phyloP scores from a whole-genome alignment of 495 filamentous ascomycete species.

The Sordaria brevicollis region DNA sequence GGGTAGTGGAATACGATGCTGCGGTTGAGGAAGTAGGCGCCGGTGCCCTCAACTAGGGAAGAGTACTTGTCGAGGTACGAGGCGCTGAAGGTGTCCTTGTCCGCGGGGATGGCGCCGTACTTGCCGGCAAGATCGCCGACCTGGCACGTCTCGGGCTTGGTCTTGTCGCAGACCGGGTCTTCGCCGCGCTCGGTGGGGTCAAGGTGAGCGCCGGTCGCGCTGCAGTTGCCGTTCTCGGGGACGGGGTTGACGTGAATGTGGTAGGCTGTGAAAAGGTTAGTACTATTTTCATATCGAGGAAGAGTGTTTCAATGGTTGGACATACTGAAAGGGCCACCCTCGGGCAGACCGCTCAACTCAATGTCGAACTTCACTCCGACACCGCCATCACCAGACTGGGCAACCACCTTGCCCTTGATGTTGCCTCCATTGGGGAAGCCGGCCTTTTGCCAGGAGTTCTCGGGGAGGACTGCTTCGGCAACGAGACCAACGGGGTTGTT shows the following conservation, averaged over 20 bases:
- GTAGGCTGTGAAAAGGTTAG: slow-evolving; percentile 45
- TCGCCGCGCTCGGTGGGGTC: slow-evolving; percentile 50
- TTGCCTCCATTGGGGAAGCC: slow-evolving; percentile 41
- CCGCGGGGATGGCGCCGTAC: slow-evolving; percentile 50
- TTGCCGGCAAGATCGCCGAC: slow-evolving; percentile 81
- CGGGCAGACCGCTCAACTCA: slow-evolving; percentile 55
- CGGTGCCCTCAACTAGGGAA: slow-evolving; percentile 44
- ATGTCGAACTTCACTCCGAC: slow-evolving; percentile 54
- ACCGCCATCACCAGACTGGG: slow-evolving; percentile 43
- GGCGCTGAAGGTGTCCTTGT: slow-evolving; percentile 27
- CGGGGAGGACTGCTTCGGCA: slow-evolving; percentile 51
- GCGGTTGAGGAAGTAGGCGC: slow-evolving; percentile 68
- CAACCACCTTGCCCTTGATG: slow-evolving; percentile 51
- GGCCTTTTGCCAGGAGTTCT: slow-evolving; percentile 34
- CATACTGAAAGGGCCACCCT: slow-evolving; percentile 63
- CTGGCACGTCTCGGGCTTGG: slow-evolving; percentile 59
- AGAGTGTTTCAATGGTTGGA: slow-evolving; percentile 8
- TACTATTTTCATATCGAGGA: neutral
- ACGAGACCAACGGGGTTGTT: slow-evolving; percentile 51
- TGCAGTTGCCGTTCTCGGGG: slow-evolving; percentile 69
- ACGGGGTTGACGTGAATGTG: slow-evolving; percentile 73
- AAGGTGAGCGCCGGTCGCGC: slow-evolving; percentile 52
- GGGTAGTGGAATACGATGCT: slow-evolving; percentile 66
- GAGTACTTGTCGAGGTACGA: slow-evolving; percentile 60
- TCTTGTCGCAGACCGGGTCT: slow-evolving; percentile 50